Evolutionary conservation across 176 grass and related monocot species (phyloP).

Genomic region (Echinochloa phyllopogon): DNA sequence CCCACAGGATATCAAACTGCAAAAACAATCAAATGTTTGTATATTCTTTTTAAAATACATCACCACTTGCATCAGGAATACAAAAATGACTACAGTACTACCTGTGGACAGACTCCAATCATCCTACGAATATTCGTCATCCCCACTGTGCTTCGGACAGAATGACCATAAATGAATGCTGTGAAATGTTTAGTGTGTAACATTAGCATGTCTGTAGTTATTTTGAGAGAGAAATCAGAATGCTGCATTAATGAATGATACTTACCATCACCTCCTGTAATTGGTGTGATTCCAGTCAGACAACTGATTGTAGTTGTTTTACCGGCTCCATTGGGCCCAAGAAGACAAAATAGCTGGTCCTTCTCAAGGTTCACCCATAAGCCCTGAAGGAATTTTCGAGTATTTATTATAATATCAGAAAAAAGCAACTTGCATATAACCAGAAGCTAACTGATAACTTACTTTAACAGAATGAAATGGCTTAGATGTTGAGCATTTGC

Average conservation of each 20-base stretch:
- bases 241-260: slow-evolving; percentile 25
- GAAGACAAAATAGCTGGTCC: slow-evolving; percentile 95
- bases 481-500: slow-evolving; percentile 69
- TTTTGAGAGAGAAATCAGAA: not conserved
- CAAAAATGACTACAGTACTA: slow-evolving; percentile 37
- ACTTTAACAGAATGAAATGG: slow-evolving; percentile 98
- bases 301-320: slow-evolving; percentile 97
- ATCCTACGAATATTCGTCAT: slow-evolving; percentile 93
- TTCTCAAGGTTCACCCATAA: slow-evolving; percentile 94
- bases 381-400: slow-evolving; percentile 53
- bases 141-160: slow-evolving; percentile 75
- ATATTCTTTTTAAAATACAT: slow-evolving; percentile 18
- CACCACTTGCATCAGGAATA: slow-evolving; percentile 12
- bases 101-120: slow-evolving; percentile 98
- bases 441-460: slow-evolving; percentile 26
- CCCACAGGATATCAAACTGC: slow-evolving; percentile 98
- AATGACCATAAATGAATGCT: slow-evolving; percentile 90
- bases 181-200: slow-evolving; percentile 35
- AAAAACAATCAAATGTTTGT: slow-evolving; percentile 29
- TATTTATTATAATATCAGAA: slow-evolving; percentile 28
- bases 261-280: slow-evolving; percentile 88
- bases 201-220: slow-evolving; percentile 37
- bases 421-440: slow-evolving; percentile 1
- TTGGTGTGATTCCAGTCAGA: slow-evolving; percentile 93
- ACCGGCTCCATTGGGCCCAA: slow-evolving; percentile 95